Percentiles rank a stretch among this genome's conserved stretches.
These are phyloP conservation scores for Eucalyptus pauciflora DNA, from an alignment of 345 rosid genomes.

Conservation along the genomic window DNA sequence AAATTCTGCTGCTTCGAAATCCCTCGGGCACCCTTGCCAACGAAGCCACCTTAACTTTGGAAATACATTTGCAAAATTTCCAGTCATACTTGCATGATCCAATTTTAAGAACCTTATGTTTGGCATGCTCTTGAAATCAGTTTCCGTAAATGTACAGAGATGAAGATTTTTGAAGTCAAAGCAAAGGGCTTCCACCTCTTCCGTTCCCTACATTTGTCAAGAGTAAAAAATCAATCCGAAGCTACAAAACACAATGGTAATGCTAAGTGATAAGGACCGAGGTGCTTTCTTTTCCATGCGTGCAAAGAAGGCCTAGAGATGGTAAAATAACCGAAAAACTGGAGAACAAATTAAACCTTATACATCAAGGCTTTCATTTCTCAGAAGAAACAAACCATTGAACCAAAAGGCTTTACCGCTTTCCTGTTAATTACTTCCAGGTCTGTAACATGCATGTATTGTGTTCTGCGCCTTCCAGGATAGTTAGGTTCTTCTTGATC, in stretches of 20 bases:
- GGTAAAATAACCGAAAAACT: background rate
- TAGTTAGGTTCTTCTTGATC: background rate
- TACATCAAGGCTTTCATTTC: background rate
- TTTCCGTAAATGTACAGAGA: no score
- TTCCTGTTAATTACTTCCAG: background rate
- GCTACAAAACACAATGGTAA: background rate
- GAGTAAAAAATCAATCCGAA: background rate
- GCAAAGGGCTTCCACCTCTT: background rate
- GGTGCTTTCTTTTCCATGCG: background rate
- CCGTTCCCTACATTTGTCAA: background rate
- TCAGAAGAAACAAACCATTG: background rate
- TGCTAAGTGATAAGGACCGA: fast-evolving
- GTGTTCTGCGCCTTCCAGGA: fast-evolving
- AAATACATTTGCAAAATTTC: background rate
- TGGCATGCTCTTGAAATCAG: background rate
- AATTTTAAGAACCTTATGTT: background rate
- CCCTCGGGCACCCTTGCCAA: background rate
- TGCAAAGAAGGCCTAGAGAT: background rate
- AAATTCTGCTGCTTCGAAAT: no score
- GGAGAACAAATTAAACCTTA: background rate
- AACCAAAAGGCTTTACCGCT: background rate
- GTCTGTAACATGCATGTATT: background rate
- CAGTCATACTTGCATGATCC: background rate
- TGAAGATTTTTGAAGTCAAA: background rate
- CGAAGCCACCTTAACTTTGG: background rate